These are phyloP conservation scores for Sporothrix brunneoviolacea DNA, from an alignment of 2,329 filamentous ascomycete genomes.

Conservation along the genomic window DNA sequence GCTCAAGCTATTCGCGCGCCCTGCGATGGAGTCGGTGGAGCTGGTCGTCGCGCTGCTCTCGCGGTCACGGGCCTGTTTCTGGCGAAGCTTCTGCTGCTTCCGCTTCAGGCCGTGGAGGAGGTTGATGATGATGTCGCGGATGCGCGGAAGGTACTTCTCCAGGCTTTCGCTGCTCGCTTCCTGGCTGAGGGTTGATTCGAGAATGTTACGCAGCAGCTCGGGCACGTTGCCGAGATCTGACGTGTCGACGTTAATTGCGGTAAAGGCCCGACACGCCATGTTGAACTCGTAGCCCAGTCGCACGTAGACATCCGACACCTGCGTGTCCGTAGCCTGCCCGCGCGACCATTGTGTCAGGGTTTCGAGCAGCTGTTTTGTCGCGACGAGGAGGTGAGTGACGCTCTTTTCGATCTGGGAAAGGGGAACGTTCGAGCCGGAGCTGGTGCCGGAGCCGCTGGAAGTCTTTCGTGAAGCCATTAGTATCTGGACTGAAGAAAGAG, in stretches of 20 bases:
- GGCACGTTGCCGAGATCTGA: constrained; percentile 91
- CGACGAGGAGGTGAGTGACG: constrained; percentile 93
- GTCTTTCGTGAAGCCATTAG: constrained; percentile 17
- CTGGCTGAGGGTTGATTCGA: constrained; percentile 93
- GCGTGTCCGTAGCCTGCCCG: constrained; percentile 80
- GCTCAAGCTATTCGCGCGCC: constrained; percentile 47
- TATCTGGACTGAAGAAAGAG: background rate
- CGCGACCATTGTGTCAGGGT: constrained; percentile 97
- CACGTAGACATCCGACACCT: constrained; percentile 97
- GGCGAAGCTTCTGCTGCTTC: constrained; percentile 83
- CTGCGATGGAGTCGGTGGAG: background rate
- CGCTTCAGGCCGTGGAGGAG: constrained; percentile 91
- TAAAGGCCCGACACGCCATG: constrained; percentile 94
- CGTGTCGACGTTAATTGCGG: constrained; percentile 93
- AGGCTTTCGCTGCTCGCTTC: constrained; percentile 90
- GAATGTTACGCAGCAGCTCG: constrained; percentile 78
- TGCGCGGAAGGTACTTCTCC: constrained; percentile 86
- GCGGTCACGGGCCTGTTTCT: constrained; percentile 53
- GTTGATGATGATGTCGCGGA: constrained; percentile 98
- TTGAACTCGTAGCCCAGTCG: constrained; percentile 98
- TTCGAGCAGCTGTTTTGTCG: constrained; percentile 95
- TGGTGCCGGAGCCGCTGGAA: constrained; percentile 48
- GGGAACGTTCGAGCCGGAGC: constrained; percentile 46
- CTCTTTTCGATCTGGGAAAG: constrained; percentile 98
- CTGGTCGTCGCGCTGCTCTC: constrained; percentile 53